Base-by-base conservation (phyloP, 192 early-diverging fungal species). In the Coemansia sp. region DNA sequence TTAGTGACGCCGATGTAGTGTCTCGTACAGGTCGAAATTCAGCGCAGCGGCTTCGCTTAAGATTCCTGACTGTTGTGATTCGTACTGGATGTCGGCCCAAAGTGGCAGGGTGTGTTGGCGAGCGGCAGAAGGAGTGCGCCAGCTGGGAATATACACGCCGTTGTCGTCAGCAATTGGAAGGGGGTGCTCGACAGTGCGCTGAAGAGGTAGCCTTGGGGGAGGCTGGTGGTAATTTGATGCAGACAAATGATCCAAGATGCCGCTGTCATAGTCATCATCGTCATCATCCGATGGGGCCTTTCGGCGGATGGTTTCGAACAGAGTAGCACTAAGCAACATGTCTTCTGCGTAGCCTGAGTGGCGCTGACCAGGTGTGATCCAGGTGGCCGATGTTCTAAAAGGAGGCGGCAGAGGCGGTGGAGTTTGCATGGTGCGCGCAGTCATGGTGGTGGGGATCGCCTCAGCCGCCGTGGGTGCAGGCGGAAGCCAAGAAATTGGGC, bases 1-100 rank as follows among this genome's bases (percentile, higher is more conserved):
- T 66, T 31, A 74, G 50, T 63, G 71, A 34, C 65, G 65, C 24
- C 52, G 54, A 52, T 71, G 77, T 56, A 80, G 58, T 1, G 77
- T 74, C 54, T 80, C 77, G 56, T 80, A 80, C 18, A 80, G 67
- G 53, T 80, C 68, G 71, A 80, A 80, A 56, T 65, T 80, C 31
- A 80, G 77, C 60, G 67, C 77, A 0, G 77, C 77, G 28, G 72
- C 77, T 69, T 80, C 77, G 58, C 72, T 59, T 49, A 80, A 48
- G 12, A 74, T 30, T 2, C 68, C 77, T 10, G 77, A 68, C 65
- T 80, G 68, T 62, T 75, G 62, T 41, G 52, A 54, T 1, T 60
- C 77, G 31, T 58, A 71, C 57, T 80, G 63, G 0, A 47, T 24
- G 19, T 56, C 72, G 1, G 67, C 65, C 68, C 77, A 72, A 2